Evolutionary conservation across 177 flowering plant species (phyloP), one percentile per base, ranked within the genome.

Genomic region (Vitis hybrid): DNA sequence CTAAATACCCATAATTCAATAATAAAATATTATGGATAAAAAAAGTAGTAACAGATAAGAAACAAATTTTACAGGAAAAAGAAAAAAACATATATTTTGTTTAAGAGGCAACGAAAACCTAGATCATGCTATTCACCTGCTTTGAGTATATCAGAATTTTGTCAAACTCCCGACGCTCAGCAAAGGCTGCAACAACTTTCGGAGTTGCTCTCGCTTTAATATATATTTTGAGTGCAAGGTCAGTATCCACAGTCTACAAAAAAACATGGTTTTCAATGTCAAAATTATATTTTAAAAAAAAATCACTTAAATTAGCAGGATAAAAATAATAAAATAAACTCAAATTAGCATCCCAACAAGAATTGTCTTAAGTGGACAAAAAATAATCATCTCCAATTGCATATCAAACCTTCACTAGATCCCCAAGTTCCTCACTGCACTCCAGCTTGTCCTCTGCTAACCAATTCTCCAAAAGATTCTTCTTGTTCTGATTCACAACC

Each of bases 161-260:
- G 84, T 95, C 99, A 75, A 95, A 95, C 77, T 95, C 99, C 79
- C 97, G 86, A 55, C 98, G 75, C 75, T 95, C 99, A 59, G 99
- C 99, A 86, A 95, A 95, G 74, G 99, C 99, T 19, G 99, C 99
- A 72, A 95, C 99, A 71, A 95, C 99, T 82, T 95, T 95, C 9
- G 98, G 98, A 20, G 99, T 95, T 72, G 98, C 98, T 74, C 99
- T 83, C 20, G 99, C 99, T 82, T 95, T 95, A 53, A 95, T 95
- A 68, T 90, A 95, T 69, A 95, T 92, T 79, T 95, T 95, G 74
- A 95, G 77, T 0, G 99, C 99, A 78, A 95, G 97, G 71, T 93
- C 98, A 82, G 91, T 95, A 77, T 95, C 99, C 75, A 95, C 97
- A 68, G 99, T 95, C 99, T 95, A 71, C 74, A 77, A 55, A 12